Evolutionary conservation across 1,139 yeast genomes (phyloP).

Genomic region (Zygoascus sp.): DNA sequence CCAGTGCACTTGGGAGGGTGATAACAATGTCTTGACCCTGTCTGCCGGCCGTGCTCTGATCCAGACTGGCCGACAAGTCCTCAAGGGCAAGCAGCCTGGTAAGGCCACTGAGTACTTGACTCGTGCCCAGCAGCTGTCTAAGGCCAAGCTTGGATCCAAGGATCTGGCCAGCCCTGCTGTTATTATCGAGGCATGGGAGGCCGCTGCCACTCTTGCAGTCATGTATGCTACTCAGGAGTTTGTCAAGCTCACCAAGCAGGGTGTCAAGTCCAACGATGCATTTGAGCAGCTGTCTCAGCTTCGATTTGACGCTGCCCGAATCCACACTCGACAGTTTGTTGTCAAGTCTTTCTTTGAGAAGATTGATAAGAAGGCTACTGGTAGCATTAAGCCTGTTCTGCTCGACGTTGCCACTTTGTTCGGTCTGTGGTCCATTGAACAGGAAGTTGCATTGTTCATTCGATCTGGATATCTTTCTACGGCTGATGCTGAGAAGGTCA

Average conservation of each 20-base stretch:
- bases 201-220: slow-evolving; percentile 37
- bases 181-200: slow-evolving; percentile 40
- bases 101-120: slow-evolving; percentile 32
- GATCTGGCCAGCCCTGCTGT: slow-evolving; percentile 32
- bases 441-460: slow-evolving; percentile 71
- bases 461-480: slow-evolving; percentile 52
- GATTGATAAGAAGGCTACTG: slow-evolving; percentile 27
- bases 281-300: slow-evolving; percentile 43
- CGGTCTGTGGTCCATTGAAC: slow-evolving; percentile 68
- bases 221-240: slow-evolving; percentile 34
- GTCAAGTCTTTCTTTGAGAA: slow-evolving; percentile 38
- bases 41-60: slow-evolving; percentile 59
- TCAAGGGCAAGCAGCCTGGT: slow-evolving; percentile 32
- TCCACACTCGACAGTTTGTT: slow-evolving; percentile 40
- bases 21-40: slow-evolving; percentile 78
- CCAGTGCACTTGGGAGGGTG: slow-evolving; percentile 98
- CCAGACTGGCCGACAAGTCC: slow-evolving; percentile 32
- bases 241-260: slow-evolving; percentile 24
- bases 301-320: slow-evolving; percentile 42
- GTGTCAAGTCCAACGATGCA: slow-evolving; percentile 34
- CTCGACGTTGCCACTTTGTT: slow-evolving; percentile 53
- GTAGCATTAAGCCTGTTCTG: slow-evolving; percentile 37
- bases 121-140: slow-evolving; percentile 23
- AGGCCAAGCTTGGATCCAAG: slow-evolving; percentile 27
- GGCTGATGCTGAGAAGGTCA: slow-evolving; percentile 34